These are phyloP conservation scores for Pseudozyma flocculosa DNA, from an alignment of 1,284 basidiomycete genomes.

Conservation along the genomic window DNA sequence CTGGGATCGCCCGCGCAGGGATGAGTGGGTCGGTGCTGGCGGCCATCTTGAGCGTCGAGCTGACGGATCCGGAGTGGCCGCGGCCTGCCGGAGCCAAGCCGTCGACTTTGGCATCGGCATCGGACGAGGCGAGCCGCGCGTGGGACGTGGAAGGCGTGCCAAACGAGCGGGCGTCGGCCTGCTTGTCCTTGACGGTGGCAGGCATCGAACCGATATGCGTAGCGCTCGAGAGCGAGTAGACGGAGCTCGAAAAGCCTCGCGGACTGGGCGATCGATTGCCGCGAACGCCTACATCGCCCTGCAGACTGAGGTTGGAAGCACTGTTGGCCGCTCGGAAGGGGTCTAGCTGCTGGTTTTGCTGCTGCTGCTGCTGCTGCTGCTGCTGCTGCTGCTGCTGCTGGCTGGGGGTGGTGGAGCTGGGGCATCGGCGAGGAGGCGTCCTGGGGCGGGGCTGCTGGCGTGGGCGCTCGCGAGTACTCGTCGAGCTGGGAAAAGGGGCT, in stretches of 20 bases:
- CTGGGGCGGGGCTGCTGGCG: background rate
- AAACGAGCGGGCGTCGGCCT: too few species aligned
- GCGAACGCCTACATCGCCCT: background rate
- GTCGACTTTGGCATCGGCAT: too few species aligned
- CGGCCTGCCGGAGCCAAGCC: too few species aligned
- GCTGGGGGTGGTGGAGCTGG: too few species aligned
- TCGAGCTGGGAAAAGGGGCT: constrained; percentile 1
- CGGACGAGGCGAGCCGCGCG: too few species aligned
- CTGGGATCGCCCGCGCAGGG: background rate
- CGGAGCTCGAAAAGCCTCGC: constrained; percentile 8
- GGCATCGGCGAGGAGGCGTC: too few species aligned
- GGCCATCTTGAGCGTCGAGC: background rate
- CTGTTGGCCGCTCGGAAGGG: too few species aligned
- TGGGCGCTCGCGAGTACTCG: background rate
- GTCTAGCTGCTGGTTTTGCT: constrained; percentile 4
- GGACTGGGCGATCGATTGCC: constrained; percentile 12
- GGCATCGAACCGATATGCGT: background rate
- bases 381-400: constrained; percentile 1
- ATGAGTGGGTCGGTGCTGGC: background rate
- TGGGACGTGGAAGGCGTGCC: too few species aligned
- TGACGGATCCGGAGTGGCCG: too few species aligned
- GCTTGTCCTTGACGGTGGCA: too few species aligned
- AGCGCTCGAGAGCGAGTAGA: constrained; percentile 3
- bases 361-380: background rate
- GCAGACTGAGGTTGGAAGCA: background rate